Evolutionary conservation across 306 rosid species (phyloP).

Genomic region (Luffa aegyptiaca): DNA sequence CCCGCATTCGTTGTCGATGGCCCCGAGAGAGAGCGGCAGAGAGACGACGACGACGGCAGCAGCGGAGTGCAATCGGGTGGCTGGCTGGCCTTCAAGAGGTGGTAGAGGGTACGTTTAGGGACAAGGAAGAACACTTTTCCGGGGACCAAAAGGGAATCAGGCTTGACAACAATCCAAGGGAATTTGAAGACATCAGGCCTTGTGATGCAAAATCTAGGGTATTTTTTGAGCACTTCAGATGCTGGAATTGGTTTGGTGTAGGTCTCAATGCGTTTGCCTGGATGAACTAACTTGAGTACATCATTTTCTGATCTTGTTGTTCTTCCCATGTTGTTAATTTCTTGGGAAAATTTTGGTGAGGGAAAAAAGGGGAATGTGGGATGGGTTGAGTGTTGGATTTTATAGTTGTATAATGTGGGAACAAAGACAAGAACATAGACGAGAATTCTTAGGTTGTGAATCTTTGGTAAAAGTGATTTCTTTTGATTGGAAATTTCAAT

Average conservation of each 20-base stretch:
- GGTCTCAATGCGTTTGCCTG: slow-evolving; percentile 41
- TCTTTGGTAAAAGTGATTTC: not conserved
- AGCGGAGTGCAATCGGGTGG: not conserved
- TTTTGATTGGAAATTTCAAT: not conserved
- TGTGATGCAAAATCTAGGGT: slow-evolving; percentile 58
- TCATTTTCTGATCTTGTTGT: slow-evolving; percentile 13
- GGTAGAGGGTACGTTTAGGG: slow-evolving; percentile 44
- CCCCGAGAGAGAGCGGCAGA: not conserved
- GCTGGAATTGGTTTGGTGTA: slow-evolving; percentile 40
- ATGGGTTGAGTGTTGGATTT: not conserved
- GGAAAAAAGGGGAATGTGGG: not conserved
- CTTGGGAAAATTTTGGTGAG: not conserved
- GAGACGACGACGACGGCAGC: not conserved
- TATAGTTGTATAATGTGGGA: not conserved
- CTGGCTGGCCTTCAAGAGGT: slow-evolving; percentile 30
- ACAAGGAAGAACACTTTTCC: slow-evolving; percentile 52
- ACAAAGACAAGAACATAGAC: not conserved
- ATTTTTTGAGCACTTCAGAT: slow-evolving; percentile 37
- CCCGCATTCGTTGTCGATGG: not conserved
- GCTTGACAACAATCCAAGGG: slow-evolving; percentile 66
- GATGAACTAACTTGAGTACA: slow-evolving; percentile 45
- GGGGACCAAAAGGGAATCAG: slow-evolving; percentile 41
- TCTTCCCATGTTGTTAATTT: not conserved
- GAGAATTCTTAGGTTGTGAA: not conserved
- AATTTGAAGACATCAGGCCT: slow-evolving; percentile 51